These are phyloP conservation scores for Ajuga chamaepitys DNA, from an alignment of 257 asterid species.

Conservation along the genomic window DNA sequence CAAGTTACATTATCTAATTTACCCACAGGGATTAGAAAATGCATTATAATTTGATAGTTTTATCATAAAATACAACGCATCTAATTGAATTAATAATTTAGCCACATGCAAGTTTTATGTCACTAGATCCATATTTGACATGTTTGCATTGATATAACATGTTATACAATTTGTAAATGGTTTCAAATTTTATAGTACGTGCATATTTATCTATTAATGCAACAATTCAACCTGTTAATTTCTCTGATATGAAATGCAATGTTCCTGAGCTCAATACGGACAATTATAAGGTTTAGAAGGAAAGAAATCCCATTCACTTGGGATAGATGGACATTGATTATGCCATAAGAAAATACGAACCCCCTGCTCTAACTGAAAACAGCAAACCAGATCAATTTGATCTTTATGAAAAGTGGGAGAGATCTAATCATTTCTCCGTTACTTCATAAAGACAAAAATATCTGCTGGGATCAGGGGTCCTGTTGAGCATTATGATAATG, in stretches of 20 bases:
- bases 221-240: not conserved
- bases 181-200: not conserved
- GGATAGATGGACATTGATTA: no score
- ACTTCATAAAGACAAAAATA: no score
- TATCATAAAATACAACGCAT: not conserved
- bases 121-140: not conserved
- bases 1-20: not conserved
- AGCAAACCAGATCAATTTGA: not conserved
- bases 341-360: not conserved
- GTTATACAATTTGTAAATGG: no score
- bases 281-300: no score
- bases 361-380: not conserved
- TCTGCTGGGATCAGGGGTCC: not conserved
- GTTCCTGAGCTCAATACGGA: no score
- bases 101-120: slow-evolving; percentile 1
- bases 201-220: not conserved
- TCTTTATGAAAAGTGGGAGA: not conserved
- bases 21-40: not conserved
- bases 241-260: no score
- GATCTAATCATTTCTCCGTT: not conserved
- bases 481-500: not conserved
- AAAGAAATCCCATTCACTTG: no score
- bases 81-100: not conserved
- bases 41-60: not conserved
- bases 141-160: not conserved